Conservation (phyloP, 2,329 filamentous ascomycete species). For the Pestalotiopsis sp. region DNA sequence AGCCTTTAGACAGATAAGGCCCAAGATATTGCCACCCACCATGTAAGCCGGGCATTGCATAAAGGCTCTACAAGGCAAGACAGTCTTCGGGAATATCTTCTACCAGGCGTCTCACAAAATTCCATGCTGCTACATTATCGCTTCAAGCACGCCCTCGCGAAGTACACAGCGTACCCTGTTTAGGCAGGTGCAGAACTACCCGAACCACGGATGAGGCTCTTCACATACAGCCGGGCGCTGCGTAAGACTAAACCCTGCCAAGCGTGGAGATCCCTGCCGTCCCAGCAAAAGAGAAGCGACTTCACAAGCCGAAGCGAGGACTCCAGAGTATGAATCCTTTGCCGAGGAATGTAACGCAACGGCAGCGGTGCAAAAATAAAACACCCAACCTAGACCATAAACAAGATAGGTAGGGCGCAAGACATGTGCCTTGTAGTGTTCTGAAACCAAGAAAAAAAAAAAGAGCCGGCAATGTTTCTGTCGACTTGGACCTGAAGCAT, state of each 20-base stretch:
- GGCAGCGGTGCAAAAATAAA: neutral
- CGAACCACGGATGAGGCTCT: neutral
- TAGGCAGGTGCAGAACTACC: neutral
- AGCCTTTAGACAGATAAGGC: neutral
- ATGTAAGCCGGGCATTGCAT: too few species aligned
- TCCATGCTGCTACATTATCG: neutral
- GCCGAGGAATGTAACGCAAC: neutral
- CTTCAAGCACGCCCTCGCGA: neutral
- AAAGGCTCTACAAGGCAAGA: too few species aligned
- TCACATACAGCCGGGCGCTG: neutral
- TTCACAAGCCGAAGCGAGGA: slow-evolving; percentile 1
- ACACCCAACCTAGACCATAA: too few species aligned
- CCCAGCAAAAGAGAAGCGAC: neutral
- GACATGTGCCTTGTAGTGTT: too few species aligned
- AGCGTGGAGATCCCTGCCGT: neutral
- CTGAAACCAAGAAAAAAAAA: too few species aligned
- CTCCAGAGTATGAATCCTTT: neutral
- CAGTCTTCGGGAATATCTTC: too few species aligned
- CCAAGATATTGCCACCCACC: neutral
- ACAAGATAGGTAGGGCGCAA: neutral
- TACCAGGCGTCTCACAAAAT: neutral
- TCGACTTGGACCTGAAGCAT: too few species aligned
- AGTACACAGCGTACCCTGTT: neutral
- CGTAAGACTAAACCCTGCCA: neutral
- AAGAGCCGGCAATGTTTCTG: too few species aligned